Evolutionary conservation across 148 eudicot species (phyloP), one percentile per base, ranked within the genome.

Genomic region (Persicaria tinctoria): DNA sequence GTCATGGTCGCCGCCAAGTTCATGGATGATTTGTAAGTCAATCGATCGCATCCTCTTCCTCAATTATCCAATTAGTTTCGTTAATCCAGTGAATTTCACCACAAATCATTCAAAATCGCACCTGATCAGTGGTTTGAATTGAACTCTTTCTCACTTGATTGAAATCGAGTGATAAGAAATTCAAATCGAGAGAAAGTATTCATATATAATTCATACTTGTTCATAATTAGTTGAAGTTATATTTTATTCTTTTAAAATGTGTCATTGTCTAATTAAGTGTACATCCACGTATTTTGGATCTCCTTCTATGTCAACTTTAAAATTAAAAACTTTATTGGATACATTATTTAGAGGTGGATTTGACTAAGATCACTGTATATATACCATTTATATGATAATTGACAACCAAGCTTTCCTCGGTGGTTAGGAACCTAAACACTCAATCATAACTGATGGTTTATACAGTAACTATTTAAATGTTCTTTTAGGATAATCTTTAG

Each of bases 21-120:
- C 86, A 82, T 91, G 97, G 97, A 91, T 82, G 97, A 91, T 66
- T 73, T 87, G 97, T 91, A 68, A 91, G 93, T 87, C 47, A 0
- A 38, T 66, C n/a, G 18, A 5, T 66, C 46, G 8, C 68, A 4
- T 10, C 32, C 5, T 63, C 68, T 63, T 38, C 6, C 63, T 63
- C 46, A 32, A 27, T 60, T 60, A 12, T 60, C 13, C 5, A 12
- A 5, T 18, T 60, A 10, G 23, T 60, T 66, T 8, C 5, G 47
- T 41, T 5, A 66, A 12, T 66, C 44, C 14, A 14, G 18, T 17
- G 27, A 60, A 18, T 60, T 60, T 60, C 38, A 23, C 18, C 9
- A 41, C 14, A 9, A 32, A 12, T 46, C 38, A 8, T 13, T 38
- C 70, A 2, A 9, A 32, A 64, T 64, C 27, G 70, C 8, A 6